Evolutionary conservation across 352 stramenopile genomes (phyloP).

Genomic region (Pseudoperonospora humuli): DNA sequence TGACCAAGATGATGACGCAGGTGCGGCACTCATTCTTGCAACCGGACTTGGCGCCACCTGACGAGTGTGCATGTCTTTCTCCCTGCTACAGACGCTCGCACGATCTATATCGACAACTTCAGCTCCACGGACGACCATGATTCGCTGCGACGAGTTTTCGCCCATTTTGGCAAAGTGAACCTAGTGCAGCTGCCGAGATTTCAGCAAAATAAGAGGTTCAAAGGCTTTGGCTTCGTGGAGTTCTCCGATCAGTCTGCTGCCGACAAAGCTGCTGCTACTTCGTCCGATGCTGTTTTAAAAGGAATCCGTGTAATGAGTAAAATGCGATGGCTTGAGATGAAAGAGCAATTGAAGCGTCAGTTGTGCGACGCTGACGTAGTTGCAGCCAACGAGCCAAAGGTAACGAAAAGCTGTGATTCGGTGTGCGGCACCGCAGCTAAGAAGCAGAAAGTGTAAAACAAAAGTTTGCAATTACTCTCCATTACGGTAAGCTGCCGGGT

Average conservation of each 20-base stretch:
- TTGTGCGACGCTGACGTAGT: slow-evolving; percentile 12
- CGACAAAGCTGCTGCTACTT: slow-evolving; percentile 15
- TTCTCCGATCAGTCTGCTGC: slow-evolving; percentile 37
- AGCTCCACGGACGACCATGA: slow-evolving; percentile 51
- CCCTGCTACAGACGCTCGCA: slow-evolving; percentile 29
- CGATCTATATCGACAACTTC: slow-evolving; percentile 76
- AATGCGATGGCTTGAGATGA: slow-evolving; percentile 47
- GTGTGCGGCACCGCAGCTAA: too few relatives aligned
- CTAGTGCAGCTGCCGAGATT: slow-evolving; percentile 74
- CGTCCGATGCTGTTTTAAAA: slow-evolving; percentile 15
- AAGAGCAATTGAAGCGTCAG: slow-evolving; percentile 51
- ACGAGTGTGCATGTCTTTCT: neutral
- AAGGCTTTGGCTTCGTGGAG: slow-evolving; percentile 81
- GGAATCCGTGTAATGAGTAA: slow-evolving; percentile 58
- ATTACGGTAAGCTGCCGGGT: slow-evolving; percentile 57
- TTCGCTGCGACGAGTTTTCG: slow-evolving; percentile 46
- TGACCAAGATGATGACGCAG: slow-evolving; percentile 20
- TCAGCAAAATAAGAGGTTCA: slow-evolving; percentile 54
- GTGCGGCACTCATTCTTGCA: slow-evolving; percentile 2
- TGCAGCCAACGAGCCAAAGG: neutral
- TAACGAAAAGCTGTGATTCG: slow-evolving; percentile 1
- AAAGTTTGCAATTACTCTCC: slow-evolving; percentile 1
- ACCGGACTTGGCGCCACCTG: neutral
- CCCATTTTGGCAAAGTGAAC: slow-evolving; percentile 63
- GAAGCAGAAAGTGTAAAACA: slow-evolving; percentile 21